A percentile compares a stretch with the other conserved stretches of the same genome.
Conservation (phyloP, 2,329 filamentous ascomycete genomes). For the Fusarium sp. region DNA sequence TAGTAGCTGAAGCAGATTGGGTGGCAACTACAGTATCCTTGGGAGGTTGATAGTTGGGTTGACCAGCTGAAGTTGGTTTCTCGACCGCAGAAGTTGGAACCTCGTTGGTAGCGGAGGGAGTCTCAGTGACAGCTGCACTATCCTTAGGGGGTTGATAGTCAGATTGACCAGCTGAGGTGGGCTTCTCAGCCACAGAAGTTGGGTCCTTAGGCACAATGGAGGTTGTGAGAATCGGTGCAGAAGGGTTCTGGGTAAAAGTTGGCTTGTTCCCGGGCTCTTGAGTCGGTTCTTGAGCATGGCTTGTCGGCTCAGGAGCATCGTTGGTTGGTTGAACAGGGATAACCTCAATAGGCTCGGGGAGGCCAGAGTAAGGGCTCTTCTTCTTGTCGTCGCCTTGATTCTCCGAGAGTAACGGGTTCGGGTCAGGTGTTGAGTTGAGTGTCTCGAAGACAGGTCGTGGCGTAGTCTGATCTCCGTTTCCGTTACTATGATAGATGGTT, state of each 20-base stretch:
- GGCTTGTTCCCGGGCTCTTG: constrained; percentile 18
- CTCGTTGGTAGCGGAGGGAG: constrained; percentile 1
- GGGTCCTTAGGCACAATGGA: constrained; percentile 36
- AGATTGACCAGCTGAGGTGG: constrained; percentile 4
- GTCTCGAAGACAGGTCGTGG: constrained; percentile 43
- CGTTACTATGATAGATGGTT: constrained; percentile 23
- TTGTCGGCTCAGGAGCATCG: constrained; percentile 9
- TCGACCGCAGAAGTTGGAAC: neutral
- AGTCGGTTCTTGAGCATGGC: constrained; percentile 11
- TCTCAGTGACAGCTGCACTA: neutral
- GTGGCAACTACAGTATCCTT: neutral
- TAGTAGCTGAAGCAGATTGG: neutral
- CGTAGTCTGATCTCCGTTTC: constrained; percentile 30
- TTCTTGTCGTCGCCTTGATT: constrained; percentile 4
- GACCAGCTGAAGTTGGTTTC: neutral
- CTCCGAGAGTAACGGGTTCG: constrained; percentile 29
- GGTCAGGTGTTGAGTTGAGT: constrained; percentile 32
- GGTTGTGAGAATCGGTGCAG: constrained; percentile 29
- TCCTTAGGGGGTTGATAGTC: neutral
- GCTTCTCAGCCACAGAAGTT: neutral
- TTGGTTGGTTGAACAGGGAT: constrained; percentile 28
- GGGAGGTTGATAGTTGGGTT: constrained; percentile 9
- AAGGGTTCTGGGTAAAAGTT: constrained; percentile 29
- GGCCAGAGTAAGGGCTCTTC: constrained; percentile 10
- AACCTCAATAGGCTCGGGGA: constrained; percentile 27